phyloP scores from a whole-genome alignment of 1,284 basidiomycete genomes.

The Apiotrichum sp. region DNA sequence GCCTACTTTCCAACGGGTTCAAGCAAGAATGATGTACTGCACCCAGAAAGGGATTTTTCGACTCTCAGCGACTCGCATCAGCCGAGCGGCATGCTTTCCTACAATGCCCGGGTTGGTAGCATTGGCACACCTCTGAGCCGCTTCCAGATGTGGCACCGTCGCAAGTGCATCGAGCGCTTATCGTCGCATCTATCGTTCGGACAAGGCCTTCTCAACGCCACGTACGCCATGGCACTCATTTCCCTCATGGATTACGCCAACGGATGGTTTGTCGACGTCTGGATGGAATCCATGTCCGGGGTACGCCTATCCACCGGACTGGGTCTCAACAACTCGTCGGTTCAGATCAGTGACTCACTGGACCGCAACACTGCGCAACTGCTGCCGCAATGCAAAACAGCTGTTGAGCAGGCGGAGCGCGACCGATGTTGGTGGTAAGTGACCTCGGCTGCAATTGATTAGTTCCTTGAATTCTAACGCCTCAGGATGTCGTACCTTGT shows the following conservation, averaged over 20 bases:
- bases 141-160: constrained; percentile 41
- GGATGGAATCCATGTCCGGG: constrained; percentile 32
- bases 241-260: constrained; percentile 33
- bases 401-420: constrained; percentile 33
- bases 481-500: constrained; percentile 29
- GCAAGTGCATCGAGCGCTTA: constrained; percentile 29
- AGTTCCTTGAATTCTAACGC: not conserved
- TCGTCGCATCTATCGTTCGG: not conserved
- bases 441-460: not conserved
- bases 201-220: not conserved
- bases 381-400: constrained; percentile 13
- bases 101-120: not conserved
- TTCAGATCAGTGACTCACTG: constrained; percentile 6
- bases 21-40: constrained; percentile 16
- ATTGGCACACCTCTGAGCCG: constrained; percentile 20
- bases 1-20: constrained; percentile 38
- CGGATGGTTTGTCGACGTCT: constrained; percentile 36
- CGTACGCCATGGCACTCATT: constrained; percentile 23
- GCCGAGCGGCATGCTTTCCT: not conserved
- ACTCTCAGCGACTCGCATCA: constrained; percentile 2
- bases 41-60: constrained; percentile 29
- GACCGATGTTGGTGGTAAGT: constrained; percentile 39
- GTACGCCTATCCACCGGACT: constrained; percentile 31
- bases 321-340: constrained; percentile 30
- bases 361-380: constrained; percentile 12